phyloP scores from a whole-genome alignment of 2,329 filamentous ascomycete genomes.

The Orbilia brochopaga region DNA sequence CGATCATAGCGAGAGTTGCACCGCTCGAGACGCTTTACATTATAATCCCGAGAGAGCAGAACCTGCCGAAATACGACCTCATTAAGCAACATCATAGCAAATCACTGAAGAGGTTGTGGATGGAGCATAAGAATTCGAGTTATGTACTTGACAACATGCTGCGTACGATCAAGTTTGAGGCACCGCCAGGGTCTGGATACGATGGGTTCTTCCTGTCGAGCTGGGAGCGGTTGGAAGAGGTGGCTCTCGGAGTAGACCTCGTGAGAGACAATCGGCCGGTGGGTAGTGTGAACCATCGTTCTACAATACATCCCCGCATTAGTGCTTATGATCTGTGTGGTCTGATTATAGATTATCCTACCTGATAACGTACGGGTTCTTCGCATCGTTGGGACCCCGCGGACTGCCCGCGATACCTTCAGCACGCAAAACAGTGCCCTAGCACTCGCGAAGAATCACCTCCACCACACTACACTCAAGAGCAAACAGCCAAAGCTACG shows the following conservation, averaged over 20 bases:
- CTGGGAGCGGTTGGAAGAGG: constrained; percentile 22
- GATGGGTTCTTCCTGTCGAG: constrained; percentile 29
- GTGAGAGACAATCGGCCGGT: constrained; percentile 23
- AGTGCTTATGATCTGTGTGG: background rate
- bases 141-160: constrained; percentile 28
- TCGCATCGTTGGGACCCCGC: constrained; percentile 21
- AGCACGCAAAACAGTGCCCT: constrained; percentile 5
- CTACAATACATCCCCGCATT: background rate
- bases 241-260: constrained; percentile 26
- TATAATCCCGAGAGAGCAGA: constrained; percentile 24
- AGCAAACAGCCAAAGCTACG: constrained; percentile 15
- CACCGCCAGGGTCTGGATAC: constrained; percentile 23
- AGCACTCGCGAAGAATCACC: constrained; percentile 23
- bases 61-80: constrained; percentile 27
- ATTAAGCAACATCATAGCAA: constrained; percentile 26
- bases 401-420: background rate
- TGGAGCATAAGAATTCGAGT: constrained; percentile 30
- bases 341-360: constrained; percentile 15
- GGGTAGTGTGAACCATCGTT: constrained; percentile 1
- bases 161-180: constrained; percentile 21
- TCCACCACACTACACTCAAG: constrained; percentile 9
- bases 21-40: constrained; percentile 32
- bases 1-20: constrained; percentile 13
- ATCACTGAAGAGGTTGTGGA: constrained; percentile 23
- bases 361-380: constrained; percentile 19